Evolutionary conservation across 1,284 basidiomycete species (phyloP), one percentile per base, ranked within the genome.

Genomic region (Fomitopsis schrenkii): DNA sequence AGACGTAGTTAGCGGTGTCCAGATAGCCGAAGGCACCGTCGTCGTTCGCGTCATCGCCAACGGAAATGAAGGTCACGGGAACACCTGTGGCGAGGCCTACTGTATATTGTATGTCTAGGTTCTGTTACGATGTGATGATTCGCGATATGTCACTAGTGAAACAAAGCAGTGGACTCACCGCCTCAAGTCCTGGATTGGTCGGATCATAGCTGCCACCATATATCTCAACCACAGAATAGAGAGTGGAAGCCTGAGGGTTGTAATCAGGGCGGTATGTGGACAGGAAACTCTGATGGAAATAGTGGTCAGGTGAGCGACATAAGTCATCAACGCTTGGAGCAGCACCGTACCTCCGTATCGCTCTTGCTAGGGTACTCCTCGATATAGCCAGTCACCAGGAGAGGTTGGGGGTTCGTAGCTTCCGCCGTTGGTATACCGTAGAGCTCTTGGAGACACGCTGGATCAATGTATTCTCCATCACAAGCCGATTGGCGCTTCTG

Each of bases 31-130:
- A 67, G 38, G 63, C 62, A 12, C 69, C 64, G 48, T 68, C 38
- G 12, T 15, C 61, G 46, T 63, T 40, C 71, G 61, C 62, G 58
- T 67, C 46, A 3, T 69, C 66, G 76, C 79, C 83, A 79, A 76
- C 83, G 83, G 74, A 83, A 62, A 69, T 64, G 62, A 71, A 88
- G 8, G 59, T 52, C 4, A 63, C 64, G 6, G 68, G 69, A 7
- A 71, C 68, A 26, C 61, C 68, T 1, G 68, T 67, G n/a, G 70
- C 70, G 10, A 90, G 71, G 22, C 82, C 85, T 19, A 79, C 79
- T 3, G 85, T 82, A 63, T 87, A 87, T 73, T 90, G 85, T 44
- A 87, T 82, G 66, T 88, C 85, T 12, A 88, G 75, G 67, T 86
- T 84, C 54, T 70, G 40, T 22, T 4, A 45, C 22, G 22, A 35